Conservation (phyloP, 1,284 basidiomycete genomes). For the Pascua guehoae region DNA sequence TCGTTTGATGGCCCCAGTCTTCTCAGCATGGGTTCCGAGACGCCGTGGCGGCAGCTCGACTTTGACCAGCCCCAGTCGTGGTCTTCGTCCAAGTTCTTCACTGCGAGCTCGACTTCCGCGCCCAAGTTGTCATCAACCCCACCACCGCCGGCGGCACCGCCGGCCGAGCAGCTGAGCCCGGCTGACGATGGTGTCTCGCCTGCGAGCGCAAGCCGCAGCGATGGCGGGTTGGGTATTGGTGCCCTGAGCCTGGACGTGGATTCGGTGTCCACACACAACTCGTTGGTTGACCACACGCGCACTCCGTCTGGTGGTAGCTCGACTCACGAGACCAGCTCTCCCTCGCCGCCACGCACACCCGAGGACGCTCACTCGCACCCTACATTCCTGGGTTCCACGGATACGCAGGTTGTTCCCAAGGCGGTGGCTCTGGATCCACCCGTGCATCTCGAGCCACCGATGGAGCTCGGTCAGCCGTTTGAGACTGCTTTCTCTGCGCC, state of each 20-base stretch:
- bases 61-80: slow-evolving; percentile 7
- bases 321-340: slow-evolving; percentile 40
- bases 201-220: no score
- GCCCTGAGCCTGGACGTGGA: slow-evolving; percentile 1
- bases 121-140: slow-evolving; percentile 16
- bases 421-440: no score
- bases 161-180: no score
- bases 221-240: no score
- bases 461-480: no score
- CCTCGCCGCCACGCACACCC: slow-evolving; percentile 41
- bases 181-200: no score
- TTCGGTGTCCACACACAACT: slow-evolving; percentile 16
- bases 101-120: slow-evolving; percentile 19
- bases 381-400: slow-evolving; percentile 5
- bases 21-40: neutral
- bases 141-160: no score
- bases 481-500: no score
- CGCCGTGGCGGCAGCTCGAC: slow-evolving; percentile 6
- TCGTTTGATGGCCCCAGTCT: slow-evolving; percentile 11
- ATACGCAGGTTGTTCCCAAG: no score
- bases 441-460: no score
- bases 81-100: slow-evolving; percentile 23
- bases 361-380: slow-evolving; percentile 20
- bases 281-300: slow-evolving; percentile 38
- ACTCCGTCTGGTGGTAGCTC: slow-evolving; percentile 44